Evolutionary conservation across 768 basidiomycete genomes (phyloP), one percentile per base, ranked within the genome.

Genomic region (Boletus patriciae): DNA sequence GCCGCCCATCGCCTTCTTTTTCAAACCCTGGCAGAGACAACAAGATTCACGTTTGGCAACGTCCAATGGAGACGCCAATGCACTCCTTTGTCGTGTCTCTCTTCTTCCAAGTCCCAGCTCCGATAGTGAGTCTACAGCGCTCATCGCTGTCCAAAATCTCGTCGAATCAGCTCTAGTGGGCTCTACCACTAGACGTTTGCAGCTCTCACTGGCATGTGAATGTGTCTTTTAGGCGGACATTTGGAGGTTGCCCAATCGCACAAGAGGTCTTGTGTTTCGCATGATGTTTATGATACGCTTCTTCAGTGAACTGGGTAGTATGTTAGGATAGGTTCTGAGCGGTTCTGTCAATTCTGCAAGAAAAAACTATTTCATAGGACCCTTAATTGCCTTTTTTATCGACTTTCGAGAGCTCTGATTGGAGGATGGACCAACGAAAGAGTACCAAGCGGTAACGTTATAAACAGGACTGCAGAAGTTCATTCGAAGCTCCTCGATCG

Each of bases 41-140:
- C 72, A 90, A 91, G 69, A 69, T 94, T 33, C 87, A 91, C 66
- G 77, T 90, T 6, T 94, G 90, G 88, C 72, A 69, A 29, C 75
- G 83, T 27, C 74, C 83, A 42, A 69, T 76, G 9, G 82, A 83
- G 90, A 94, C 65, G 86, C 95, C 57, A 99, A 99, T 67, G 87
- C 96, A 2, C 78, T 98, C 66, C 98, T 89, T 70, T 98, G 96
- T 72, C 84, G 88, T 3, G 94, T 97, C 72, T 88, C 91, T 8
- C 75, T 98, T 3, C 68, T 89, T 37, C 70, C 65, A 33, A 60
- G 60, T 18, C 38, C 48, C 49, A 45, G 56, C 54, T 9, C 57
- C 54, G 40, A 46, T 1, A 62, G 58, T 64, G 63, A 55, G 16
- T 53, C 16, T 23, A 45, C 56, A 16, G 86, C 83, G 1, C 73